Evolutionary conservation across 345 rosid genomes (phyloP).

Genomic region (Eucalyptus dawsonii): DNA sequence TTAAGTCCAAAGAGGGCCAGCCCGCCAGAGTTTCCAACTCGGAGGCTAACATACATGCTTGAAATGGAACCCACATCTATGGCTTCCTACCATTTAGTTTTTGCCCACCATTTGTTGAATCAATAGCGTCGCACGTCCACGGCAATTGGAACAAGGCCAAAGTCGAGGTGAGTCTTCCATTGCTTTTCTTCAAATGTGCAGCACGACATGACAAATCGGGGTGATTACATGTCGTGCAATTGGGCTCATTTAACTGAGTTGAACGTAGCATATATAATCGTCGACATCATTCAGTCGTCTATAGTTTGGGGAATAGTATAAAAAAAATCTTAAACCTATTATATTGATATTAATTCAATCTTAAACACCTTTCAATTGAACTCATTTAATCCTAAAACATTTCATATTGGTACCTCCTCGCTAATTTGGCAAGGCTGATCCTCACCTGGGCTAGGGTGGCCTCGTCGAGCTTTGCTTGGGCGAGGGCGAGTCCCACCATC

Average conservation of each 20-base stretch:
- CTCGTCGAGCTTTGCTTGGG: rapidly evolving
- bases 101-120: neutral
- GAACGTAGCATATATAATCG: neutral
- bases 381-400: too few relatives aligned
- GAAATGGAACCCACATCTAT: neutral
- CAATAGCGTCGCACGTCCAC: neutral
- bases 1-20: neutral
- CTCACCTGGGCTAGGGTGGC: too few relatives aligned
- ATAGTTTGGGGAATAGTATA: neutral
- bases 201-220: too few relatives aligned
- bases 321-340: too few relatives aligned
- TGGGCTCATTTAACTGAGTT: neutral
- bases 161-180: neutral
- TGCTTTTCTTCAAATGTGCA: neutral
- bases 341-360: too few relatives aligned
- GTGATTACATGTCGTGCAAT: neutral
- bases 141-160: neutral
- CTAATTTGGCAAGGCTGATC: rapidly evolving
- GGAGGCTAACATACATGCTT: neutral
- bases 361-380: too few relatives aligned
- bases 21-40: neutral
- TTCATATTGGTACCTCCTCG: rapidly evolving
- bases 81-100: neutral
- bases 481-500: too few relatives aligned
- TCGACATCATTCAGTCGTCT: rapidly evolving